These are phyloP conservation scores for Xylogone sp. DNA, from an alignment of 2,329 filamentous ascomycete genomes.

Conservation along the genomic window DNA sequence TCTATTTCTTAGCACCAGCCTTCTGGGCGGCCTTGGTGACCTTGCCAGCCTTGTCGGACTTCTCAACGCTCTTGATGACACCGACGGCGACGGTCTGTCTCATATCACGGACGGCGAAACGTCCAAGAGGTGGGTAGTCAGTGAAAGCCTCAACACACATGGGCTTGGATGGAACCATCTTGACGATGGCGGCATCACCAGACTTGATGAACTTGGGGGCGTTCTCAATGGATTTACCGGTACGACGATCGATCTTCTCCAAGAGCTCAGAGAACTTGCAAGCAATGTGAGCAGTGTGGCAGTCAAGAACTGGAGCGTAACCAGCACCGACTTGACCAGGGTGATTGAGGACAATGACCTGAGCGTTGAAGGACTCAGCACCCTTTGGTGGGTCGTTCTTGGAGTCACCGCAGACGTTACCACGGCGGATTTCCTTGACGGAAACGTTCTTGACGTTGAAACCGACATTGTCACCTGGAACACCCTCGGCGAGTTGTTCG, in stretches of 20 bases:
- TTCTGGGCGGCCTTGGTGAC: constrained; percentile 37
- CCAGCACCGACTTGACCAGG: constrained; percentile 98
- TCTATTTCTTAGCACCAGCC: constrained; percentile 34
- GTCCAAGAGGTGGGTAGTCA: constrained; percentile 97
- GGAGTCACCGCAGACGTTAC: constrained; percentile 99
- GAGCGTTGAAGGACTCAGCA: constrained; percentile 93
- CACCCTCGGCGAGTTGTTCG: constrained; percentile 94
- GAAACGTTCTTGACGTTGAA: constrained; percentile 99
- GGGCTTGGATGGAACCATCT: constrained; percentile 99
- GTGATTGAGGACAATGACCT: constrained; percentile 99
- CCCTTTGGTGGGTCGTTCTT: constrained; percentile 97
- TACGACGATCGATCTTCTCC: constrained; percentile 99
- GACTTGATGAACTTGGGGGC: constrained; percentile 99
- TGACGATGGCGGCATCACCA: constrained; percentile 99
- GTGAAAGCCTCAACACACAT: constrained; percentile 99
- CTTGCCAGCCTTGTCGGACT: constrained; percentile 28
- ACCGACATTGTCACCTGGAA: constrained; percentile 99
- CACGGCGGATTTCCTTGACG: constrained; percentile 99
- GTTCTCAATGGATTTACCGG: constrained; percentile 92
- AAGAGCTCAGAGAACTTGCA: constrained; percentile 99
- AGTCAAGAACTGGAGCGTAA: constrained; percentile 98
- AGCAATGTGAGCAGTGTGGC: constrained; percentile 99
- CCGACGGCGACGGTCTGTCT: constrained; percentile 84
- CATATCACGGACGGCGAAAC: constrained; percentile 99
- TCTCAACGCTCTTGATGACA: constrained; percentile 80